Conservation (phyloP, 2,329 filamentous ascomycete genomes). For the Hortaea sp. region DNA sequence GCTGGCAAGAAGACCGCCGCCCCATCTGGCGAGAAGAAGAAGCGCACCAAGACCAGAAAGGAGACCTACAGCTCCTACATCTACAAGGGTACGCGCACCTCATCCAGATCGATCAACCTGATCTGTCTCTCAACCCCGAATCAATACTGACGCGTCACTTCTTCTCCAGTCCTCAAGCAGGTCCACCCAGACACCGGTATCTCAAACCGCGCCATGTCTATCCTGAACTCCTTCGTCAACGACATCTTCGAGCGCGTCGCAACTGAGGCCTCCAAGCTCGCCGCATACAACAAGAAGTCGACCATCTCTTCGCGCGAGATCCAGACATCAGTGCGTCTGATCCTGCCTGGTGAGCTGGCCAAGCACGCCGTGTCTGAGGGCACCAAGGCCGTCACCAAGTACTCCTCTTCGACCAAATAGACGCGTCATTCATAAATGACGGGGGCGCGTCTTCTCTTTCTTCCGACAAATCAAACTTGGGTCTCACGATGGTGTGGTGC, state of each 20-base stretch:
- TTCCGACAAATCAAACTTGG: constrained; percentile 6
- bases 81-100: constrained; percentile 76
- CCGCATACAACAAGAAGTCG: constrained; percentile 99
- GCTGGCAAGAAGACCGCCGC: constrained; percentile 98
- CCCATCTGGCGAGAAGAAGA: constrained; percentile 96
- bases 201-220: constrained; percentile 99
- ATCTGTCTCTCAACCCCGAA: not conserved
- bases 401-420: constrained; percentile 99
- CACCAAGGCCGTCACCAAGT: constrained; percentile 99
- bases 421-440: constrained; percentile 27
- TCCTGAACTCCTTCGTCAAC: constrained; percentile 99
- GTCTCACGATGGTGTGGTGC: constrained; percentile 36
- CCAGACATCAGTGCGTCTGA: constrained; percentile 96
- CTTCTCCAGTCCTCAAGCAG: constrained; percentile 82
- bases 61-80: constrained; percentile 99
- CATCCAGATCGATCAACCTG: constrained; percentile 8
- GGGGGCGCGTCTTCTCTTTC: constrained; percentile 1
- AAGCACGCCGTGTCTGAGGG: constrained; percentile 99
- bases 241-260: constrained; percentile 99
- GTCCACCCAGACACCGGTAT: constrained; percentile 99
- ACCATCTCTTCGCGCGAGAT: constrained; percentile 99
- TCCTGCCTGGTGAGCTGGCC: constrained; percentile 95
- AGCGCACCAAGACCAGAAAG: constrained; percentile 99
- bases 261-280: constrained; percentile 96
- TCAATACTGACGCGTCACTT: constrained; percentile 29